phyloP scores from a whole-genome alignment of 2,329 filamentous ascomycete species.

The Trichoderma pleuroti region DNA sequence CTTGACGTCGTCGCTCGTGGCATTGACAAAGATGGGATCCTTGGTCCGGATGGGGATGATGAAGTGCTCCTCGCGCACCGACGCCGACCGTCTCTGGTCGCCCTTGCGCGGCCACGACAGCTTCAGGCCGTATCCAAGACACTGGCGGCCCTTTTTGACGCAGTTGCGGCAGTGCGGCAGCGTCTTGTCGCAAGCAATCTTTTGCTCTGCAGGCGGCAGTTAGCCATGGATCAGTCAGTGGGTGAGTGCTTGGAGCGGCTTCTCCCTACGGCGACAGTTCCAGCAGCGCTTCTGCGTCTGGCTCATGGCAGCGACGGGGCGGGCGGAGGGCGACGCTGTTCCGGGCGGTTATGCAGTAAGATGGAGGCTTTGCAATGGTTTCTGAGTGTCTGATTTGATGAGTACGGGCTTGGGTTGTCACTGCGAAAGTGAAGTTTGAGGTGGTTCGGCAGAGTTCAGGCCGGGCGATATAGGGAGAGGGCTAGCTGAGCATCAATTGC shows the following conservation, averaged over 20 bases:
- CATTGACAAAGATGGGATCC: background rate
- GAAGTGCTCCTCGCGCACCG: background rate
- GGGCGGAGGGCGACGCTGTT: background rate
- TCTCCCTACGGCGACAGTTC: conserved; percentile 14
- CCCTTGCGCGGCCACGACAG: conserved; percentile 16
- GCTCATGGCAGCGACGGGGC: background rate
- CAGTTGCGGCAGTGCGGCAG: conserved; percentile 11
- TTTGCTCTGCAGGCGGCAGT: conserved; percentile 7
- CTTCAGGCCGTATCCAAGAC: conserved; percentile 16
- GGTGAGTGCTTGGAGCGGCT: background rate
- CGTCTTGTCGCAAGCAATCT: conserved; percentile 14
- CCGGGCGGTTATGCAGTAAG: background rate
- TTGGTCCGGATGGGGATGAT: background rate
- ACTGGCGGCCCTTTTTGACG: conserved; percentile 3
- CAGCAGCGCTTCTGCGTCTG: conserved; percentile 13
- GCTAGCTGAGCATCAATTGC: background rate
- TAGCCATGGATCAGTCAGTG: background rate
- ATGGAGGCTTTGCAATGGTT: background rate
- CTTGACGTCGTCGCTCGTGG: conserved; percentile 6
- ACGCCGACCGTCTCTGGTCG: conserved; percentile 8
- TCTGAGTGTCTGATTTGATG: background rate
- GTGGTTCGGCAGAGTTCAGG: background rate
- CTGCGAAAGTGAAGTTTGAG: background rate
- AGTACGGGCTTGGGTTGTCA: background rate
- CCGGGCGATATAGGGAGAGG: background rate